phyloP scores from a whole-genome alignment of 2,329 filamentous ascomycete species.

The Aspergillus sergii region DNA sequence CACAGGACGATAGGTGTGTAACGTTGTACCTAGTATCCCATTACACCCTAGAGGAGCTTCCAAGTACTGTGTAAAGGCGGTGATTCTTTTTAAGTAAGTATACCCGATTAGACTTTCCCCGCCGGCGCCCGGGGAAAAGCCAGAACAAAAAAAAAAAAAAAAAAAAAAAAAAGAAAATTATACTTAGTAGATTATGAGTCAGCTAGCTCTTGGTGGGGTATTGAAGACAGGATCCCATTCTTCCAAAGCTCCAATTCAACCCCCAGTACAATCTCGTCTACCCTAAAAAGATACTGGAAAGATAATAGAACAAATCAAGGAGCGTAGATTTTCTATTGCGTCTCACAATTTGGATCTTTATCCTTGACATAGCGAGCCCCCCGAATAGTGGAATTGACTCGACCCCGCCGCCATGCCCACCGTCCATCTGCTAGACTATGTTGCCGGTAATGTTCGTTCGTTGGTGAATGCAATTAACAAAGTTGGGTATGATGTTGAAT shows the following conservation, averaged over 20 bases:
- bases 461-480: conserved; percentile 98
- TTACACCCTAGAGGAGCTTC: too few species aligned
- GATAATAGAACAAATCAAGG: background rate
- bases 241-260: background rate
- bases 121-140: background rate
- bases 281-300: background rate
- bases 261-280: background rate
- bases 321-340: background rate
- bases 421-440: conserved; percentile 71
- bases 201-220: background rate
- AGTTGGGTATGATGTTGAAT: conserved; percentile 88
- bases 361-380: background rate
- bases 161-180: too few species aligned
- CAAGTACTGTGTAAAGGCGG: background rate
- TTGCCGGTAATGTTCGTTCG: conserved; percentile 93
- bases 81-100: background rate
- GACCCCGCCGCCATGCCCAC: conserved; percentile 43
- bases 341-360: background rate
- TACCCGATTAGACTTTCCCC: background rate
- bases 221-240: background rate
- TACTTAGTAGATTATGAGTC: background rate
- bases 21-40: too few species aligned
- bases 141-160: background rate
- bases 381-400: background rate
- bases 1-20: too few species aligned